These are phyloP conservation scores for Mycena kentingensis DNA, from an alignment of 768 basidiomycete genomes.

Conservation along the genomic window DNA sequence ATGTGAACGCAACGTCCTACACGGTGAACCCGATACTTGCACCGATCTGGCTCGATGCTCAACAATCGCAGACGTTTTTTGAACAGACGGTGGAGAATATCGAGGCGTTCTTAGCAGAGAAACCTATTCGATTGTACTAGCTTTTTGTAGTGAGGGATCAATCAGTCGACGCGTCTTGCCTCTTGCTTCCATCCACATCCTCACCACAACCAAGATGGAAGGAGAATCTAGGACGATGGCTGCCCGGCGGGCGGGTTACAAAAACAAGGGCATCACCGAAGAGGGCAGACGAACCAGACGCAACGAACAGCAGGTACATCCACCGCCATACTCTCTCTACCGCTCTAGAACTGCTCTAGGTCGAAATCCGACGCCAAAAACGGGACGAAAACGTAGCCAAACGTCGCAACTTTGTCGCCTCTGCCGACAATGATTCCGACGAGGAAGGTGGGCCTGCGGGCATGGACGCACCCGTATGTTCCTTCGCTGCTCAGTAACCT, in stretches of 20 bases:
- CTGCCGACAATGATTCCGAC: constrained; percentile 80
- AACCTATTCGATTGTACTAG: constrained; percentile 25
- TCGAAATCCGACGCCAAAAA: constrained; percentile 98
- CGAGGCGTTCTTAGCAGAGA: constrained; percentile 50
- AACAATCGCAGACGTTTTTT: constrained; percentile 47
- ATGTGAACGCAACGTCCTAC: constrained; percentile 54
- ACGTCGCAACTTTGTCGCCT: constrained; percentile 88
- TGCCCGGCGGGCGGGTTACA: constrained; percentile 83
- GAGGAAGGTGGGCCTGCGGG: constrained; percentile 73
- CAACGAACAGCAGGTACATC: constrained; percentile 97
- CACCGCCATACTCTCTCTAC: too few relatives aligned
- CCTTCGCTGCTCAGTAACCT: constrained; percentile 15
- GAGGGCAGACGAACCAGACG: constrained; percentile 95
- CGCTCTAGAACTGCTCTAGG: too few relatives aligned
- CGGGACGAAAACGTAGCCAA: constrained; percentile 98
- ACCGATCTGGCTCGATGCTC: background rate
- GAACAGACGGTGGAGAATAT: constrained; percentile 61
- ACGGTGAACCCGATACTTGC: constrained; percentile 37
- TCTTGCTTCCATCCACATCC: constrained; percentile 22
- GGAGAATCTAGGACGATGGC: constrained; percentile 71
- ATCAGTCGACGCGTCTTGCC: background rate
- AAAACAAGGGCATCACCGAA: constrained; percentile 88
- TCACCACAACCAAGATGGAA: constrained; percentile 40
- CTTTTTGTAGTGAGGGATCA: background rate
- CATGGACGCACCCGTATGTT: constrained; percentile 79